Base-by-base conservation (phyloP, 176 grass and related monocot species). In the Carex parvula region DNA sequence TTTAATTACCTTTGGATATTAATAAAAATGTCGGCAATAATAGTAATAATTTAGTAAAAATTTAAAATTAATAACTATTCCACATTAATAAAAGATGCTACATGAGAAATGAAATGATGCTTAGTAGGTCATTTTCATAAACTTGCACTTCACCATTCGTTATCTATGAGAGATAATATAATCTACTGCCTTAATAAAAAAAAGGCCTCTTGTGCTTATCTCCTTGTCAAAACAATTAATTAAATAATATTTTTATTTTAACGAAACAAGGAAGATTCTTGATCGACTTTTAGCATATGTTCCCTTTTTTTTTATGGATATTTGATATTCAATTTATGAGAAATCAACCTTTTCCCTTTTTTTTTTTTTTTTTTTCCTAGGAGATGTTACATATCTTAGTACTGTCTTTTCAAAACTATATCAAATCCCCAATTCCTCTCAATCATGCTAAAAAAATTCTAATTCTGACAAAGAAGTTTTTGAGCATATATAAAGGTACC, bases 91-190 rank as follows among this genome's bases (percentile, higher is more conserved):
- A 44, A 44, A 48, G 44, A 48, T 48, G 8, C 1, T 48, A 48
- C 44, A 48, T 48, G 9, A 48, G 44, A 48, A 64, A 83, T 6
- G 6, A 33, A 29, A 68, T 13, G 13, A 33, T 68, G 87, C 80
- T 88, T 92, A 92, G 89, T 80, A 79, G 22, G 86, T 88, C 90
- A 87, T 86, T 90, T 92, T 92, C 90, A 80, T 63, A 88, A 73
- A 64, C 88, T 85, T 86, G 65, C 57, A 79, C 87, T 90, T 84
- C 85, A 60, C 79, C 73, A 79, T 82, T 79, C 83, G 85, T 85
- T 91, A 79, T 79, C 70, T 84, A 73, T 78, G 63, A 81, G 81
- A 79, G 44, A 81, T 88, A 85, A 92, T 91, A 83, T 82, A 94
- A 92, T 89, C 16, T 84, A 86, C 21, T 76, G 68, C 39, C 18